A percentile compares a stretch with the other conserved stretches of the same genome.
Evolutionary conservation across 208 protist species (phyloP).

Genomic region (Crithidia sp.): DNA sequence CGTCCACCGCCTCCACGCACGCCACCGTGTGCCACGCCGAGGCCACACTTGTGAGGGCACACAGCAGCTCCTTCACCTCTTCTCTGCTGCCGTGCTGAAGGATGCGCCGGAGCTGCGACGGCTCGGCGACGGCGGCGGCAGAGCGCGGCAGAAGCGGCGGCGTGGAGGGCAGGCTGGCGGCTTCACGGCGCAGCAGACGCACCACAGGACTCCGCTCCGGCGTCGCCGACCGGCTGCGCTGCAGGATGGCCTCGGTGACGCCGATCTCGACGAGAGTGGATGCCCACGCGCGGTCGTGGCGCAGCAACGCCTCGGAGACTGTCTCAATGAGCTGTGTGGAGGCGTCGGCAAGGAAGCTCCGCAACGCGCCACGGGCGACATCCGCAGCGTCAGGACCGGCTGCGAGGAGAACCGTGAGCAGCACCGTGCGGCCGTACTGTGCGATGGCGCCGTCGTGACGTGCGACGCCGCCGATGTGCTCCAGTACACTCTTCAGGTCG

Average conservation of each 20-base stretch:
- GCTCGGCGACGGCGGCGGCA: background rate
- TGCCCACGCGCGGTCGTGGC: constrained; percentile 54
- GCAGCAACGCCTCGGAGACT: constrained; percentile 46
- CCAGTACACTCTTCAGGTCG: constrained; percentile 11
- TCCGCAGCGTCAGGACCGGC: constrained; percentile 39
- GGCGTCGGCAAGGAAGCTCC: constrained; percentile 50
- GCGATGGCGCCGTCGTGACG: constrained; percentile 59
- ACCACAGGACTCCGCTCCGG: constrained; percentile 36
- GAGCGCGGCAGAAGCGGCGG: constrained; percentile 25
- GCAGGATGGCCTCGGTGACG: constrained; percentile 46
- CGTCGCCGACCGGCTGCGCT: constrained; percentile 5
- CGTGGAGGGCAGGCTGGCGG: constrained; percentile 20
- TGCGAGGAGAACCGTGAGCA: constrained; percentile 63
- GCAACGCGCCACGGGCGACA: constrained; percentile 42
- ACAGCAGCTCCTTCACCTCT: constrained; percentile 21
- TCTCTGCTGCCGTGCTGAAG: constrained; percentile 20
- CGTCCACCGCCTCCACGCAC: constrained; percentile 3
- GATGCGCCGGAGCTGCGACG: constrained; percentile 23
- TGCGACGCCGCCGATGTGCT: constrained; percentile 46
- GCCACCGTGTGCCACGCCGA: constrained; percentile 13
- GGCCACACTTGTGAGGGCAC: background rate
- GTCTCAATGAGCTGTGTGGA: constrained; percentile 36
- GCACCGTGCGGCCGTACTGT: constrained; percentile 53
- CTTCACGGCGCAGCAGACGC: constrained; percentile 25
- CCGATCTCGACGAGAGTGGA: constrained; percentile 59